Evolutionary conservation across 2,329 filamentous ascomycete genomes (phyloP).

Genomic region (Alternaria sp.): DNA sequence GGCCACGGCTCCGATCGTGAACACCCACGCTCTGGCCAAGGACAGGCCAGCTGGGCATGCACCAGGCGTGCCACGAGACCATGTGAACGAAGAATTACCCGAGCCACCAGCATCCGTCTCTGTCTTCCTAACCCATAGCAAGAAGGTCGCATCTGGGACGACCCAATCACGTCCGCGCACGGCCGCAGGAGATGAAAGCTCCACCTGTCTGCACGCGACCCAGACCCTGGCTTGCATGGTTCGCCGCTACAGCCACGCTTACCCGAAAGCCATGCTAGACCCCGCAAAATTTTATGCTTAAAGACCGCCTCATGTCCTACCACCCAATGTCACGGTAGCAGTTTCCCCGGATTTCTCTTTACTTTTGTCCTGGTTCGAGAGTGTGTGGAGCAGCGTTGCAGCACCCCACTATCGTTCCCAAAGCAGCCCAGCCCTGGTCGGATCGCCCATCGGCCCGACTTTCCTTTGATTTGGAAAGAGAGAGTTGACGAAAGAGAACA

Average conservation of each 20-base stretch:
- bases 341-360: slow-evolving; percentile 20
- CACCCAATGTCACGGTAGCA: slow-evolving; percentile 18
- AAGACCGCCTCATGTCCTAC: slow-evolving; percentile 23
- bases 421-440: not conserved
- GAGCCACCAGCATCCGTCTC: not conserved
- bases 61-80: slow-evolving; percentile 3
- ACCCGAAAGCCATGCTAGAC: slow-evolving; percentile 12
- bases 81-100: not conserved
- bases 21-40: slow-evolving; percentile 5
- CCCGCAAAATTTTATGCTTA: slow-evolving; percentile 35
- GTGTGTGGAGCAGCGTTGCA: slow-evolving; percentile 6
- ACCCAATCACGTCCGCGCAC: slow-evolving; percentile 18
- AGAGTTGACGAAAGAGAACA: not conserved
- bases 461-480: not conserved
- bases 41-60: not conserved
- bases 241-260: slow-evolving; percentile 13
- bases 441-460: slow-evolving; percentile 6
- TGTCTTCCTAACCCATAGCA: slow-evolving; percentile 9
- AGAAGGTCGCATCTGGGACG: slow-evolving; percentile 17
- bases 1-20: slow-evolving; percentile 6
- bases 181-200: slow-evolving; percentile 15
- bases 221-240: slow-evolving; percentile 20
- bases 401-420: slow-evolving; percentile 5
- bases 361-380: slow-evolving; percentile 5
- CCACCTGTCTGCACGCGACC: slow-evolving; percentile 29